Percentiles rank a stretch among this genome's conserved stretches.
These are phyloP conservation scores for Didymellaceae sp. DNA, from an alignment of 2,329 filamentous ascomycete genomes.

Conservation along the genomic window DNA sequence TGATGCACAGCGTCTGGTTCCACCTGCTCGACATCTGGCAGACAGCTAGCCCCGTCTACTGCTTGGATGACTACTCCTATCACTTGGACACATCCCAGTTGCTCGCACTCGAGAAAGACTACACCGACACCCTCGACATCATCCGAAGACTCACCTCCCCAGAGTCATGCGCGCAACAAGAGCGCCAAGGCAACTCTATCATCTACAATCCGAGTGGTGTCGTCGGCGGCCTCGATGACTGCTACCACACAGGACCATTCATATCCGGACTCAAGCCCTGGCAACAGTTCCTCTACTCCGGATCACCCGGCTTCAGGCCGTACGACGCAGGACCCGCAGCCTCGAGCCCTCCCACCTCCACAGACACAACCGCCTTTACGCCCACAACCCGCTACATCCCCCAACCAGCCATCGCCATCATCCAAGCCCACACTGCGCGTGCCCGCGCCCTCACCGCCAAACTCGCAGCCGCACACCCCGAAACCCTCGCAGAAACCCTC, in stretches of 20 bases:
- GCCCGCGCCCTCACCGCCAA: conserved; percentile 2
- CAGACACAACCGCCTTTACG: not conserved
- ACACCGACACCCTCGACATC: not conserved
- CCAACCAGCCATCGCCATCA: conserved; percentile 30
- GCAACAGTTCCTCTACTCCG: conserved; percentile 35
- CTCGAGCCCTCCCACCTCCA: not conserved
- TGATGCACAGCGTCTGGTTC: conserved; percentile 39
- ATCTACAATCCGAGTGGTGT: conserved; percentile 18
- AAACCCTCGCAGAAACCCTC: not conserved
- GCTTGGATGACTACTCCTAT: not conserved
- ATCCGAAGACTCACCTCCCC: not conserved
- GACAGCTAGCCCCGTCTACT: not conserved
- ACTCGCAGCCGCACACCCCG: not conserved
- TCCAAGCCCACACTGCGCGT: conserved; percentile 30
- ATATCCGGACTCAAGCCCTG: conserved; percentile 35
- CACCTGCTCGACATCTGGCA: conserved; percentile 33
- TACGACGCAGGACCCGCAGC: not conserved
- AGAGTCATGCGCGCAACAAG: not conserved
- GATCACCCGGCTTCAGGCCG: conserved; percentile 28
- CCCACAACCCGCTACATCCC: conserved; percentile 28
- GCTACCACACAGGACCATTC: conserved; percentile 22
- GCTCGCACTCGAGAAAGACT: not conserved
- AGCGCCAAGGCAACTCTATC: not conserved
- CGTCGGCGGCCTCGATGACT: not conserved
- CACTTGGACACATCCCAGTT: not conserved